Percentiles rank a stretch among this genome's conserved stretches.
Conservation (phyloP, 768 basidiomycete species). For the Rhizopogon sp. region DNA sequence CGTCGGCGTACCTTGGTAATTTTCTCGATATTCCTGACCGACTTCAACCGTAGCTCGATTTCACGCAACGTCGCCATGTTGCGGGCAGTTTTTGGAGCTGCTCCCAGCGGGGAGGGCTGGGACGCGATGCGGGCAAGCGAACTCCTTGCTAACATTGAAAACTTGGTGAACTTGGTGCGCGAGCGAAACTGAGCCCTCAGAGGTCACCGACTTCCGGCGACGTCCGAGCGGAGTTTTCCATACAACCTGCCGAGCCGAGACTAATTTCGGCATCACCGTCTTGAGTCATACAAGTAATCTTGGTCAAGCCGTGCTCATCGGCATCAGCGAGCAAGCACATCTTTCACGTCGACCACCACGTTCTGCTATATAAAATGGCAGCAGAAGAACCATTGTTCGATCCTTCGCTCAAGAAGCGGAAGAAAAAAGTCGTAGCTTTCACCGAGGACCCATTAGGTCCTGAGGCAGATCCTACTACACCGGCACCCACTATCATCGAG, state of each 20-base stretch:
- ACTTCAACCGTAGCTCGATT: constrained; percentile 94
- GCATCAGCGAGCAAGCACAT: constrained; percentile 6
- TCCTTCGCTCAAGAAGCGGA: constrained; percentile 79
- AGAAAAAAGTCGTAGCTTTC: constrained; percentile 85
- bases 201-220: constrained; percentile 32
- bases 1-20: constrained; percentile 81
- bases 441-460: constrained; percentile 79
- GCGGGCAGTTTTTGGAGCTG: constrained; percentile 48
- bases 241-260: constrained; percentile 16
- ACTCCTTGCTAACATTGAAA: constrained; percentile 46
- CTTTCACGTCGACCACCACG: constrained; percentile 10
- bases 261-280: constrained; percentile 20
- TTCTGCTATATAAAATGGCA: constrained; percentile 33
- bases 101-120: constrained; percentile 35
- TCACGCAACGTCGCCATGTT: constrained; percentile 98
- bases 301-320: constrained; percentile 7
- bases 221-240: constrained; percentile 24
- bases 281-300: constrained; percentile 4
- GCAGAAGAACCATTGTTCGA: constrained; percentile 79
- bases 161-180: constrained; percentile 8
- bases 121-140: constrained; percentile 38
- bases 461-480: constrained; percentile 77
- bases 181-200: constrained; percentile 11
- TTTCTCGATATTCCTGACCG: constrained; percentile 98
- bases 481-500: constrained; percentile 71